A percentile compares a stretch with the other conserved stretches of the same genome.
These are phyloP conservation scores for Adansonia grandidieri DNA, from an alignment of 441 rosid genomes.

Conservation along the genomic window DNA sequence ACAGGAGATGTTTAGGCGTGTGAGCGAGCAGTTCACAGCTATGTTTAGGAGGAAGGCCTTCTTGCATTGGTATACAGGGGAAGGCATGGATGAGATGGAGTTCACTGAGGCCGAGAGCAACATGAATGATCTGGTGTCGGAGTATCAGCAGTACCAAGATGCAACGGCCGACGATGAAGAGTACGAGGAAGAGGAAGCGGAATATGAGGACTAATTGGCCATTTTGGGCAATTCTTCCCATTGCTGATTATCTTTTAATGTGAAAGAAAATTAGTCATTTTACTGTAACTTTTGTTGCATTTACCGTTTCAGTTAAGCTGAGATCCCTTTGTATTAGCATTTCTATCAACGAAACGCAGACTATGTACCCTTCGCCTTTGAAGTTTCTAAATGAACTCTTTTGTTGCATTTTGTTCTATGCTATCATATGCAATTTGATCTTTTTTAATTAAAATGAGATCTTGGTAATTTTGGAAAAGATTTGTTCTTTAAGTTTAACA, in stretches of 20 bases:
- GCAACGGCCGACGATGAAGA: slow-evolving; percentile 62
- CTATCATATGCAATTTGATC: too few species aligned
- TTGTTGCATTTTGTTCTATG: not conserved
- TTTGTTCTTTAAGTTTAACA: too few species aligned
- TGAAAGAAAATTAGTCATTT: not conserved
- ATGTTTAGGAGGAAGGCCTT: slow-evolving; percentile 73
- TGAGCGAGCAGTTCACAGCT: slow-evolving; percentile 64
- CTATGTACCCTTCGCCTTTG: not conserved
- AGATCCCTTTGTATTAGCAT: not conserved
- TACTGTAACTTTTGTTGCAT: not conserved
- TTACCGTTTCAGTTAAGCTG: not conserved
- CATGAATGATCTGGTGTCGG: slow-evolving; percentile 67
- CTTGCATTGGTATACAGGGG: slow-evolving; percentile 68
- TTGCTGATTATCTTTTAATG: slow-evolving; percentile 28
- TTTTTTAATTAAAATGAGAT: too few species aligned
- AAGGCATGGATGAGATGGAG: slow-evolving; percentile 75
- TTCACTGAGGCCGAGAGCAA: slow-evolving; percentile 51
- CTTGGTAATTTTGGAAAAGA: too few species aligned
- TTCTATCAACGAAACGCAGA: not conserved
- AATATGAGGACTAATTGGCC: slow-evolving; percentile 32
- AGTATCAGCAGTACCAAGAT: slow-evolving; percentile 68
- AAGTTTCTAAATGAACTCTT: not conserved
- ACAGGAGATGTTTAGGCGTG: slow-evolving; percentile 63
- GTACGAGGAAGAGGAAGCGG: slow-evolving; percentile 36
- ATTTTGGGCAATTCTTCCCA: slow-evolving; percentile 14